Percentiles rank a stretch among this genome's conserved stretches.
These are phyloP conservation scores for Podila minutissima DNA, from an alignment of 192 early-diverging fungal genomes.

Conservation along the genomic window DNA sequence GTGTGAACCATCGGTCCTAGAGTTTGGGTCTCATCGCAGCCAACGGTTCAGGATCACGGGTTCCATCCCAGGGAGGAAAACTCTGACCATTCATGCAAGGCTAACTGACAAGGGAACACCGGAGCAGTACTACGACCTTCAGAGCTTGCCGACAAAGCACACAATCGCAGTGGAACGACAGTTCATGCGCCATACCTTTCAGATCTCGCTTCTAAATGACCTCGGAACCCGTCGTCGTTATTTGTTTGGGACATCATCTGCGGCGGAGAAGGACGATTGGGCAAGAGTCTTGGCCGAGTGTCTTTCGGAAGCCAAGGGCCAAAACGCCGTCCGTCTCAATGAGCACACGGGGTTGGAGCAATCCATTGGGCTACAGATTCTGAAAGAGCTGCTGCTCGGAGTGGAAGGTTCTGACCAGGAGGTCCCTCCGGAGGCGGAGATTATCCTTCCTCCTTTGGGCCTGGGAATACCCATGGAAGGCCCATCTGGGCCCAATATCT, in stretches of 20 bases:
- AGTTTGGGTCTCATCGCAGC: conserved; percentile 59
- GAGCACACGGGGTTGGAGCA: conserved; percentile 52
- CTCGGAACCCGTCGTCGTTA: conserved; percentile 47
- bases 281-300: conserved; percentile 38
- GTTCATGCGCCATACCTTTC: conserved; percentile 74
- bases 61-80: conserved; percentile 64
- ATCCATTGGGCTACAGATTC: conserved; percentile 58
- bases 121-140: conserved; percentile 58
- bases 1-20: conserved; percentile 62
- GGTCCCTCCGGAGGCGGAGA: conserved; percentile 9
- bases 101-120: conserved; percentile 54
- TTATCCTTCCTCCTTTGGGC: background rate
- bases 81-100: conserved; percentile 61
- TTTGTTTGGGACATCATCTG: conserved; percentile 37
- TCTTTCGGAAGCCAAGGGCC: conserved; percentile 31
- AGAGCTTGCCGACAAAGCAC: conserved; percentile 59
- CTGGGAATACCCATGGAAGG: conserved; percentile 2
- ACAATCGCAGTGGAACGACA: conserved; percentile 68
- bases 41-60: conserved; percentile 69
- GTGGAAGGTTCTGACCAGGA: conserved; percentile 54
- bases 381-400: conserved; percentile 56
- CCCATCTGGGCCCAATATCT: background rate
- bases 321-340: conserved; percentile 41
- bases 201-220: conserved; percentile 60
- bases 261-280: conserved; percentile 45